Base-by-base conservation (phyloP, 108 stramenopile genomes). In the Conticribra weissflogii region DNA sequence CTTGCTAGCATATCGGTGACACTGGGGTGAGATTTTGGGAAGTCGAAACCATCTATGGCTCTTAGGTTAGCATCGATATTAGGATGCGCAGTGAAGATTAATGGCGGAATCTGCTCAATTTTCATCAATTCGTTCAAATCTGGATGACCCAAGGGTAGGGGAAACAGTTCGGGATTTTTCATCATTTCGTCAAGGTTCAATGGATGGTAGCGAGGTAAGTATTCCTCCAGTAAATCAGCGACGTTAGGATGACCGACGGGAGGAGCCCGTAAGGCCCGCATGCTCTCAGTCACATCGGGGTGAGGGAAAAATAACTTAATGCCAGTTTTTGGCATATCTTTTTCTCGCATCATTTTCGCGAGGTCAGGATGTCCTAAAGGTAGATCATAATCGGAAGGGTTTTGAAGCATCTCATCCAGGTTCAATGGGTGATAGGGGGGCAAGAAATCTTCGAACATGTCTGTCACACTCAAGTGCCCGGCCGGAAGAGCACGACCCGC, bases 181-280 rank as follows among this genome's bases (percentile, higher is more conserved):
- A 60, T 19, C 59, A 60, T 60, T 30, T 45, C 34, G 21, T 60
- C 59, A 18, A 60, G 9, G 22, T 60, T 60, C 36, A 46, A 36
- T 45, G 59, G 59, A 45, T 60, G 59, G 25, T 23, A 15, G 15
- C 44, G 59, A 30, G 59, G 59, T 24, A 60, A 45, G 9, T 60
- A 60, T 0, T 36, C 7, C 59, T 14, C n/a, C 3, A 60, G 59
- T 21, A 60, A 44, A 41, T 22, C 0, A 16, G 36, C 22, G 12
- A 60, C 41, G 15, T 2, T 12, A 2, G 59, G 59, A 60, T 60
- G 59, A 21, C 36, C 46, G 1, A 16, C 9, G 0, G 59, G 59
- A 5, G 22, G n/a, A n/a, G n/a, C n/a, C n/a, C n/a, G n/a, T n/a
- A n/a, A n/a, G n/a, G n/a, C n/a, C n/a, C n/a, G n/a, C n/a, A n/a